Evolutionary conservation across 345 rosid genomes (phyloP).

Genomic region (Crucihimalaya himalaica): DNA sequence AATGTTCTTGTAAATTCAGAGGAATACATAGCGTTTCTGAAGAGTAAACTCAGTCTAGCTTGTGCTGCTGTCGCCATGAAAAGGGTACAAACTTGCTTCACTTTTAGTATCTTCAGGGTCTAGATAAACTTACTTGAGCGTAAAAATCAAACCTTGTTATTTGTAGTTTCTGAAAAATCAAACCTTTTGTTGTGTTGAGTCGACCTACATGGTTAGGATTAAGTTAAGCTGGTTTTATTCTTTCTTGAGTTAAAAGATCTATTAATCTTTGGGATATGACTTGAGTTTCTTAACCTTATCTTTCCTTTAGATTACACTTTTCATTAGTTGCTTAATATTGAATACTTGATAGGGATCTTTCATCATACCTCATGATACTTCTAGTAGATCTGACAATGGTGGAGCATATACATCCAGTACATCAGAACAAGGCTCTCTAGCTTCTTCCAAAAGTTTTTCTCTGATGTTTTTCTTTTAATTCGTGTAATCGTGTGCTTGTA

Average conservation of each 20-base stretch:
- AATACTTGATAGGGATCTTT: slow-evolving; percentile 58
- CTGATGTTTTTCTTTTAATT: not conserved
- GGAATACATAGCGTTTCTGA: slow-evolving; percentile 57
- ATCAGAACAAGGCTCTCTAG: slow-evolving; percentile 56
- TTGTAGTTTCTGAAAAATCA: no score
- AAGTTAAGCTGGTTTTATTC: not conserved
- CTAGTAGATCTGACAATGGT: slow-evolving; percentile 50
- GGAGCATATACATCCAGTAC: slow-evolving; percentile 52
- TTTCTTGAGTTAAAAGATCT: not conserved
- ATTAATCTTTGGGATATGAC: not conserved
- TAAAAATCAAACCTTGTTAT: not conserved
- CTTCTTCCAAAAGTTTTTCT: slow-evolving; percentile 56
- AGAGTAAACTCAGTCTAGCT: slow-evolving; percentile 65
- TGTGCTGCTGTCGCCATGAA: slow-evolving; percentile 82
- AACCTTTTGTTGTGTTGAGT: not conserved
- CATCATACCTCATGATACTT: slow-evolving; percentile 56
- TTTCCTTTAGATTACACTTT: not conserved
- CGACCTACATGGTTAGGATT: not conserved
- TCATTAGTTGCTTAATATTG: not conserved
- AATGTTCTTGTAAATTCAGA: slow-evolving; percentile 47
- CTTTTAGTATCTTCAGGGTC: not conserved
- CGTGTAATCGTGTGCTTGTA: not conserved
- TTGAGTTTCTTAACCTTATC: not conserved
- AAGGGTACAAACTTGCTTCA: slow-evolving; percentile 42
- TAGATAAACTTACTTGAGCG: not conserved